phyloP scores from a whole-genome alignment of 2,329 filamentous ascomycete genomes.

The Ophiocordyceps unilateralis region DNA sequence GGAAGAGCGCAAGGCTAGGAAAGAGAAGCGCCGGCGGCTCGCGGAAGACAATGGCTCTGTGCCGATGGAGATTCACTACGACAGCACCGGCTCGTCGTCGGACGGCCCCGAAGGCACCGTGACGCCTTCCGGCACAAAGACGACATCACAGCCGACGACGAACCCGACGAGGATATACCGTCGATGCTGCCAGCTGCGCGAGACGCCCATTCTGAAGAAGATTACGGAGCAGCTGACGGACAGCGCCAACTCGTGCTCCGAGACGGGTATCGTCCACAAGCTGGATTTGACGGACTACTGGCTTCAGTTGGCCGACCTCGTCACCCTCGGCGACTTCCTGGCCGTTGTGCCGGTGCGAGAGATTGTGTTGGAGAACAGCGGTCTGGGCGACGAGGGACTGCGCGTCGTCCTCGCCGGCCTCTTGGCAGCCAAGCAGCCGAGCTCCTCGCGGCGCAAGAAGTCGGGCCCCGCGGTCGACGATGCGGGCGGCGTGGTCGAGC shows the following conservation, averaged over 20 bases:
- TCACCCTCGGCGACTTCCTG: conserved; percentile 84
- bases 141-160: conserved; percentile 48
- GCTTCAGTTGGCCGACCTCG: conserved; percentile 65
- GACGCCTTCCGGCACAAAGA: conserved; percentile 8
- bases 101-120: conserved; percentile 7
- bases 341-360: conserved; percentile 85
- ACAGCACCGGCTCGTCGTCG: conserved; percentile 44
- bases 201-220: conserved; percentile 81
- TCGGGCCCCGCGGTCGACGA: conserved; percentile 24
- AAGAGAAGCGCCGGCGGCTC: conserved; percentile 56
- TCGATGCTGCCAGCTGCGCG: conserved; percentile 81
- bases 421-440: conserved; percentile 57
- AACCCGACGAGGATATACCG: conserved; percentile 88
- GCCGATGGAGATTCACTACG: conserved; percentile 64
- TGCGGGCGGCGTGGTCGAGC: conserved; percentile 63
- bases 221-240: conserved; percentile 76
- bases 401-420: conserved; percentile 76
- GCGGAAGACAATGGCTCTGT: conserved; percentile 54
- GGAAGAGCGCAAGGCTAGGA: conserved; percentile 79
- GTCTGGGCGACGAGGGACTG: conserved; percentile 71
- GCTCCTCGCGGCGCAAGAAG: conserved; percentile 31
- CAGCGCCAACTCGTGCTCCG: conserved; percentile 44
- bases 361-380: conserved; percentile 71
- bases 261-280: conserved; percentile 62
- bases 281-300: conserved; percentile 74